Base-by-base conservation (phyloP, 352 stramenopile genomes). In the Phytophthora multivora region DNA sequence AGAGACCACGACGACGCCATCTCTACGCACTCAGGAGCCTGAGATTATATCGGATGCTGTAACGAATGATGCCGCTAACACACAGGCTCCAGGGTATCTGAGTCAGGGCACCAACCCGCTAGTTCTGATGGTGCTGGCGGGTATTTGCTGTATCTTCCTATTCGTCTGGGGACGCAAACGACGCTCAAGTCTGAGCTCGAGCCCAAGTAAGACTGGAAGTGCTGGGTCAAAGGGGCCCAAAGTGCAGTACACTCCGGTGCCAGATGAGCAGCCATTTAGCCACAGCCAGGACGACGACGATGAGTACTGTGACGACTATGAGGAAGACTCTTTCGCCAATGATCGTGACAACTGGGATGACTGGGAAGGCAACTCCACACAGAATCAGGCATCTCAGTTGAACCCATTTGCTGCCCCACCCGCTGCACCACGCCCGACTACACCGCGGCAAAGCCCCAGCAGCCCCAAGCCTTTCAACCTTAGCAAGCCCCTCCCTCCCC, bases 181-280 rank as follows among this genome's bases (percentile, higher is more conserved):
- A 47, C 73, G 71, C n/a, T 64, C 62, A 0, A 64, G 41, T 19
- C 30, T 51, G 49, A 42, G 35, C 11, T 59, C 36, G 11, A 68
- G 28, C 42, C 59, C 56, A 49, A 49, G 52, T 38, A 52, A 49
- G n/a, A 30, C 53, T 15, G 42, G 25, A 41, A 35, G 58, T 31
- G 26, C 31, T 21, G 46, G 16, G 19, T 42, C 63, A 4, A 67
- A 60, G 42, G 60, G 53, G 13, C 58, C 66, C 7, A 85, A 88
- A 43, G 73, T 83, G 30, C 67, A 88, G 56, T 92, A 92, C 71
- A 89, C 65, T 42, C 79, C 81, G 54, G 81, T 92, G 19, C 66
- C 66, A 23, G 51, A 71, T 28, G 80, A 88, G 28, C 81, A 79
- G 31, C 66, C 66, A 11, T 73, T 75, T 40, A 68, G 62, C 48